Evolutionary conservation across 352 stramenopile genomes (phyloP), one percentile per base, ranked within the genome.

Genomic region (Pythium dissotocum): DNA sequence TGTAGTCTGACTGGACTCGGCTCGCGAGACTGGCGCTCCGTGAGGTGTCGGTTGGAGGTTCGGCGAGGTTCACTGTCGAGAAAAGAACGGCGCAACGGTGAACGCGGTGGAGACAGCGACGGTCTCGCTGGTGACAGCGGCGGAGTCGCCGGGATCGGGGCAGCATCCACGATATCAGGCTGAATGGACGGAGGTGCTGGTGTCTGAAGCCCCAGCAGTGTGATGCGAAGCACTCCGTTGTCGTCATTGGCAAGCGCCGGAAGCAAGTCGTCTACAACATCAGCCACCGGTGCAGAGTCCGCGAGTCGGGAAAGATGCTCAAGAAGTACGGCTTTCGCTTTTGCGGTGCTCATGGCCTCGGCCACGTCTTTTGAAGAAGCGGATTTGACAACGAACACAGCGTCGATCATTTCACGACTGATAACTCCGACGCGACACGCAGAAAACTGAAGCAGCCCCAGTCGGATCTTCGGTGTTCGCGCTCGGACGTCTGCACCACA

Each of bases 361-460:
- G 51, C 18, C 26, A 13, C 4, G 0, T 71, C 65, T 6, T 18
- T 9, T 18, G 12, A 58, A 2, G 57, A 6, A 16, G 1, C 28
- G 13, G 3, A n/a, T 18, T 28, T 16, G 9, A 49, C 32, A n/a
- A 18, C 8, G 6, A 78, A 14, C 3, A 79, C 30, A 18, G 69
- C 64, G 18, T 61, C 18, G n/a, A 56, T 66, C 32, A 65, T 58
- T 10, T 61, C 24, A 18, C 9, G 52, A 40, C 33, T n/a, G n/a
- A 26, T 6, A 59, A 30, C 28, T 60, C 40, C 2, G 14, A 26
- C 18, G 18, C 55, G 36, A 12, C 62, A 66, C 7, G 78, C 63
- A 9, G 82, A 79, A 55, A 88, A 73, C 24, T 91, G 75, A 0
- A 89, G 51, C 26, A 94, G 55, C 7, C 78, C 74, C 18, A 86